Evolutionary conservation across 495 filamentous ascomycete species (phyloP).

Genomic region (Pyrenopolyporus hunteri): DNA sequence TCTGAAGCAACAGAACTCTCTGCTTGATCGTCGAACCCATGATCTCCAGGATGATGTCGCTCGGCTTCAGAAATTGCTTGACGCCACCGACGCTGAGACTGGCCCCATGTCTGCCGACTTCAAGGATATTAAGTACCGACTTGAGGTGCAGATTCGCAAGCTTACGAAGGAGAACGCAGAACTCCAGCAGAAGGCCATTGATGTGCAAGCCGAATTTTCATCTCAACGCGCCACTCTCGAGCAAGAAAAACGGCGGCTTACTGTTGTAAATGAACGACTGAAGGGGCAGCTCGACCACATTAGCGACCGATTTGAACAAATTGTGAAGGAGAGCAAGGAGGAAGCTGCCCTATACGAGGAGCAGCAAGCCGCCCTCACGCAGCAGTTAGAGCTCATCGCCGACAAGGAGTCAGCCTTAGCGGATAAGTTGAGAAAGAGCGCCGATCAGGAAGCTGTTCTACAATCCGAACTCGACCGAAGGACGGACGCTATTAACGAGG

Average conservation of each 20-base stretch:
- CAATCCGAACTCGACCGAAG: conserved; percentile 22
- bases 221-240: conserved; percentile 8
- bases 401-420: conserved; percentile 44
- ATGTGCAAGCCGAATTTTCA: conserved; percentile 19
- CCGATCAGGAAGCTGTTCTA: conserved; percentile 41
- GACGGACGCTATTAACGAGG: conserved; percentile 30
- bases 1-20: conserved; percentile 49
- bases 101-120: conserved; percentile 30
- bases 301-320: conserved; percentile 41
- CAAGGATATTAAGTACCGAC: conserved; percentile 30
- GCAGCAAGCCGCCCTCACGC: conserved; percentile 20
- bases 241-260: conserved; percentile 26
- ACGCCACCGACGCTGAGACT: conserved; percentile 30
- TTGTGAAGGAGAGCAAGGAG: conserved; percentile 28
- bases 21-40: conserved; percentile 35
- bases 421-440: conserved; percentile 41
- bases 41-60: conserved; percentile 47
- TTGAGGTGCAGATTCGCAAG: conserved; percentile 20
- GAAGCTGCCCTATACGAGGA: conserved; percentile 21
- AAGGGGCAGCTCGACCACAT: conserved; percentile 48
- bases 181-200: conserved; percentile 27
- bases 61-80: conserved; percentile 41
- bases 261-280: conserved; percentile 29
- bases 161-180: conserved; percentile 28
- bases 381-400: conserved; percentile 32